These are phyloP conservation scores for Amorphotheca resinae DNA, from an alignment of 495 filamentous ascomycete species.

Conservation along the genomic window DNA sequence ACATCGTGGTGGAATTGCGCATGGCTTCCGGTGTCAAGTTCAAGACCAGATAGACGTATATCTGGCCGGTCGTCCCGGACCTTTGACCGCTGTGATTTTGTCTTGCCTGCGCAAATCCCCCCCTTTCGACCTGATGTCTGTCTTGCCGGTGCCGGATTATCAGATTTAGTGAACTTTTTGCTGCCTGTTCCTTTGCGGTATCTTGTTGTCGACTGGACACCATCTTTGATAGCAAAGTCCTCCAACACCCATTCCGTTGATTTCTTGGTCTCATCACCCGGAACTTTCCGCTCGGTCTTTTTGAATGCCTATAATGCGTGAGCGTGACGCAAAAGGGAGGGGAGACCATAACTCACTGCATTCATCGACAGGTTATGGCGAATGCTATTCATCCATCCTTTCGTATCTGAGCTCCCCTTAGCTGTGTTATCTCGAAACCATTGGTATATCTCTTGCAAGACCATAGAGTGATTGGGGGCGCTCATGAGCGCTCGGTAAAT, in stretches of 20 bases:
- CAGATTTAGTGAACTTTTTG: constrained; percentile 33
- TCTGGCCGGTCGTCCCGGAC: constrained; percentile 3
- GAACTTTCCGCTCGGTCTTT: constrained; percentile 37
- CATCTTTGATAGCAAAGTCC: constrained; percentile 43
- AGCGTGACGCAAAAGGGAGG: neutral
- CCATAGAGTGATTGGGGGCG: constrained; percentile 50
- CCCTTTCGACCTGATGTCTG: constrained; percentile 45
- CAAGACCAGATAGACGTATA: neutral
- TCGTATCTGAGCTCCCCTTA: constrained; percentile 49
- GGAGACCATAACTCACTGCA: constrained; percentile 45
- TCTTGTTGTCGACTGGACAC: constrained; percentile 63
- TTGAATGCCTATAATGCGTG: constrained; percentile 46
- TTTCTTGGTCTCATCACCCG: constrained; percentile 40
- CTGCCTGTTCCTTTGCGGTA: constrained; percentile 45
- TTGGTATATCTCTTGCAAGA: constrained; percentile 75
- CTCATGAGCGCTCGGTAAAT: constrained; percentile 66
- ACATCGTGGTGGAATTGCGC: neutral
- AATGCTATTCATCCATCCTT: constrained; percentile 94
- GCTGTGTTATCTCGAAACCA: constrained; percentile 80
- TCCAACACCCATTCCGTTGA: constrained; percentile 57
- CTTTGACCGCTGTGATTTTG: constrained; percentile 4
- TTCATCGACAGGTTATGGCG: constrained; percentile 98
- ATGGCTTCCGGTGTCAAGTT: constrained; percentile 1
- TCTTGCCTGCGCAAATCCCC: constrained; percentile 35
- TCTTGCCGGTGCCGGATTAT: constrained; percentile 33